Evolutionary conservation across 1,284 basidiomycete species (phyloP), one percentile per base, ranked within the genome.

Genomic region (Vanrija pseudolonga): DNA sequence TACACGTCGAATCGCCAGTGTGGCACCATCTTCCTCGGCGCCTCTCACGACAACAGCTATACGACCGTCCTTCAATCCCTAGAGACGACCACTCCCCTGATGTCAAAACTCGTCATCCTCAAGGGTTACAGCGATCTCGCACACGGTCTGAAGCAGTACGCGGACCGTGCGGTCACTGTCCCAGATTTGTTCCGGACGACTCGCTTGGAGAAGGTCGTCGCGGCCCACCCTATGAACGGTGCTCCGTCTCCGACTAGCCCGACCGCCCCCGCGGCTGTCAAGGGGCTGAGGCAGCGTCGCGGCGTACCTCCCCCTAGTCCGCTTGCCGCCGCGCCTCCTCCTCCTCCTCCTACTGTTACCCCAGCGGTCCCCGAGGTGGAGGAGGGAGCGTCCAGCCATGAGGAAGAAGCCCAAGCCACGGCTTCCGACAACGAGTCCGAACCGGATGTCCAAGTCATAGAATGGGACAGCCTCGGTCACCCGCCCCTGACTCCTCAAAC

Each of bases 1-100:
- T 89, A 84, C 69, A 78, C 82, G 44, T 80, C 81, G 55, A 85
- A 90, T 64, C 82, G 85, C 9, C 87, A 90, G 68, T 89, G 86
- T 32, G 77, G 85, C 45, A 83, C 84, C 46, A 78, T 90, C 43
- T 85, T 89, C 71, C 81, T 88, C 67, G 83, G 83, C 49, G 84
- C 85, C 54, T 84, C 83, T 60, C 85, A 88, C 68, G 85, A 88
- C 73, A 85, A 84, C 71, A 85, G 85, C 61, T 89, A 89, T 72
- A 70, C 82, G 65, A 55, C 79, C 78, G 40, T 81, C 76, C 78
- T 87, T 49, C 76, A 78, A 44, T 70, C 78, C 52, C 65, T 64
- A 37, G 48, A 48, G 42, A 61, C 55, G 18, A 56, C 53, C 7
- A 26, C 45, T 17, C 52, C 51, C 15, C 42, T 52, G 12, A 72